Percentiles rank a stretch among this genome's conserved stretches.
phyloP scores from a whole-genome alignment of 352 stramenopile species.

The Globisporangium orthogonon region DNA sequence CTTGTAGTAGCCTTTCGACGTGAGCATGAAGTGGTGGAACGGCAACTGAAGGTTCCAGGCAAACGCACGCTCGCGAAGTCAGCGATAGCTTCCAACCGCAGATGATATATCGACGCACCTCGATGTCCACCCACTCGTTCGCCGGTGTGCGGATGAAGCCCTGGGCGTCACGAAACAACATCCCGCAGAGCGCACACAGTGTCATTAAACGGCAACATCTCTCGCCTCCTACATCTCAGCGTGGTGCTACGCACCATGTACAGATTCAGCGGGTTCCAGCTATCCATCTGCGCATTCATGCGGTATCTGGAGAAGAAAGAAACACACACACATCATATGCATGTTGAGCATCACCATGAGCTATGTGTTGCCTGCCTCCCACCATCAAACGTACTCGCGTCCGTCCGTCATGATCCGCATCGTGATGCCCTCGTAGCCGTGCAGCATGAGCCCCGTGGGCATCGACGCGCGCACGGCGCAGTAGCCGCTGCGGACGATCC shows the following conservation, averaged over 20 bases:
- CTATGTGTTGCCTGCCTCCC: neutral
- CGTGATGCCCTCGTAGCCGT: conserved; percentile 77
- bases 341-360: no score
- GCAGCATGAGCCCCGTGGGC: conserved; percentile 44
- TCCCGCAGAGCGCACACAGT: neutral
- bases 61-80: neutral
- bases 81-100: neutral
- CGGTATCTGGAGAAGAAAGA: conserved; percentile 33
- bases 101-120: conserved; percentile 23
- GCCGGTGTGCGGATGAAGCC: conserved; percentile 75
- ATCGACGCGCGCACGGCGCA: conserved; percentile 67
- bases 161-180: conserved; percentile 16
- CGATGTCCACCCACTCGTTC: conserved; percentile 81
- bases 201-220: neutral
- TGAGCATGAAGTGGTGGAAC: conserved; percentile 78
- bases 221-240: neutral
- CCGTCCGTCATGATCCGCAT: conserved; percentile 87
- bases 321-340: neutral
- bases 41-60: conserved; percentile 30
- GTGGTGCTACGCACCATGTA: conserved; percentile 52
- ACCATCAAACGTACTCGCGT: conserved; percentile 38
- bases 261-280: conserved; percentile 84
- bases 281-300: conserved; percentile 81
- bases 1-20: conserved; percentile 78
- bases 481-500: conserved; percentile 79